Base-by-base conservation (phyloP, 352 stramenopile species). In the Globisporangium paddicum region DNA sequence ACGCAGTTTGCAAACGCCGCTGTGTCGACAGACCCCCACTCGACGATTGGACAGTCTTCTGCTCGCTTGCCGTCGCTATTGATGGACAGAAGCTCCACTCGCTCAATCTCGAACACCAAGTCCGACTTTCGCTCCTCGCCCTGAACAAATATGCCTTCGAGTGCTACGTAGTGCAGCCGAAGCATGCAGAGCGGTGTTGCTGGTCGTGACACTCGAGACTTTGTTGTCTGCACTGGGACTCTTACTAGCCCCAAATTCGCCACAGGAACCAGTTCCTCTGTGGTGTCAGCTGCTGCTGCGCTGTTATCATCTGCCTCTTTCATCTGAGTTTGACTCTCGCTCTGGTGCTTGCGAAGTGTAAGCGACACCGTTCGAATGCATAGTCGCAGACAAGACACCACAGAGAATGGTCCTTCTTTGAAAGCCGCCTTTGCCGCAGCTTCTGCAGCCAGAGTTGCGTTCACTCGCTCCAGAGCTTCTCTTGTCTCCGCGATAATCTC, bases 201-300 rank as follows among this genome's bases (percentile, higher is more conserved):
- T n/a, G 83, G 74, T 48, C 79, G 79, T 21, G 76, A 84, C 0
- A 89, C 54, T 44, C 73, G 84, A 53, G 55, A 69, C 53, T 72
- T 77, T 35, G 42, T 72, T 32, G 62, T 66, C 37, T 82, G 58
- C 49, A 72, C 38, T 13, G 69, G 67, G 21, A 95, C 75, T 48
- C 79, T 79, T 6, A 95, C 86, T 35, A 95, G 75, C 10, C 86
- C 86, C 34, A 95, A 60, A 61, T 93, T 93, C 51, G 86, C 86
- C 26, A 95, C 86, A 21, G 86, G 86, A 37, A 95, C 79, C 5
- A 89, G 64, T 41, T 87, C 66, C 49, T 91, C 80, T 37, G 86
- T 68, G 56, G 45, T 46, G 26, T 10, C 32, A 21, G 23, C 18
- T 53, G 51, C 66, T 13, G 66, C 66, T 13, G 66, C 61, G 45